Percentiles rank a stretch among this genome's conserved stretches.
phyloP scores from a whole-genome alignment of 345 rosid species.

The Eutrema yunnanense region DNA sequence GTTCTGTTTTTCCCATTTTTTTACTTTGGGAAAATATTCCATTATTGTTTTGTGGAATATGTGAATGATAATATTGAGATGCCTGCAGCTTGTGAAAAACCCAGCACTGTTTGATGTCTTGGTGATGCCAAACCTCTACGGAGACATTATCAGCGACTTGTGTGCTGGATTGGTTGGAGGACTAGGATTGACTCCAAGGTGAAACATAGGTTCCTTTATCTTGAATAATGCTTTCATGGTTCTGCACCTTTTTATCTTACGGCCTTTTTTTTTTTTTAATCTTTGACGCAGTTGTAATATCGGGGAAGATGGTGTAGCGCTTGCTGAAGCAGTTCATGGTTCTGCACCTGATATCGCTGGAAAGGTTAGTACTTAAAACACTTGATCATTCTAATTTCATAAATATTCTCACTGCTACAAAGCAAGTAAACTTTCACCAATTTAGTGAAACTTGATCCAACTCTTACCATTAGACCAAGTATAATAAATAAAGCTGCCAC shows the following conservation, averaged over 20 bases:
- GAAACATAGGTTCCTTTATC: not conserved
- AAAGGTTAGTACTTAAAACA: constrained; percentile 50
- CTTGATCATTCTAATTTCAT: not conserved
- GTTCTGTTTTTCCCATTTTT: not conserved
- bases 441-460: not conserved
- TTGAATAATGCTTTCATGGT: not conserved
- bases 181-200: constrained; percentile 98
- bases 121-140: constrained; percentile 99
- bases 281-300: constrained; percentile 69
- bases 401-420: not conserved
- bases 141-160: constrained; percentile 97
- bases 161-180: constrained; percentile 98
- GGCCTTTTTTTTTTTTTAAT: not conserved
- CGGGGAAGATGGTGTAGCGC: constrained; percentile 97
- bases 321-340: constrained; percentile 99
- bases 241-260: constrained; percentile 9
- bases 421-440: not conserved
- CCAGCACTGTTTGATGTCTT: constrained; percentile 96
- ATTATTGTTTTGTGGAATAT: not conserved
- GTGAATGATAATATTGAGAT: constrained; percentile 13
- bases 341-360: constrained; percentile 99
- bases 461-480: not conserved
- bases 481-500: too few species aligned
- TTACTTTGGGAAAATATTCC: not conserved
- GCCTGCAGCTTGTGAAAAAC: constrained; percentile 90